A percentile compares a stretch with the other conserved stretches of the same genome.
phyloP scores from a whole-genome alignment of 495 filamentous ascomycete species.

The Talaromyces liani region DNA sequence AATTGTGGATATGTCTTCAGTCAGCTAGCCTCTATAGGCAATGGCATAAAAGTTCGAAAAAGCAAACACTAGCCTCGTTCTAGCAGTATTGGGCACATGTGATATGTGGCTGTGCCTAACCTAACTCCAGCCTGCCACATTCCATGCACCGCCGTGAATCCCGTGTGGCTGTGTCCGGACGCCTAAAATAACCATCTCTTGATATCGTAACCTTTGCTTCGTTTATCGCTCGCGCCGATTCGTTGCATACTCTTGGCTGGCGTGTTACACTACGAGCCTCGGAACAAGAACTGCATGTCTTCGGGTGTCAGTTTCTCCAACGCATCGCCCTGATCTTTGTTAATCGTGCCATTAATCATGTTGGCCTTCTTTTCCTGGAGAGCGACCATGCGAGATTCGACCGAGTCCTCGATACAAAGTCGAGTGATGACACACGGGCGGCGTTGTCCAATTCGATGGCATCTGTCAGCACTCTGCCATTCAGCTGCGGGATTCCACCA shows the following conservation, averaged over 20 bases:
- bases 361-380: slow-evolving; percentile 96
- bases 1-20: background rate
- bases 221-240: background rate
- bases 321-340: slow-evolving; percentile 70
- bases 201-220: background rate
- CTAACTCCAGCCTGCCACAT: background rate
- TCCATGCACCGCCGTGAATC: background rate
- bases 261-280: slow-evolving; percentile 47
- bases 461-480: slow-evolving; percentile 95
- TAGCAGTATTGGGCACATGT: background rate
- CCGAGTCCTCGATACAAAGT: slow-evolving; percentile 89
- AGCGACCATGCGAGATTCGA: slow-evolving; percentile 88
- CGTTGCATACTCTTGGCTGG: background rate
- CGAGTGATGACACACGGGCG: slow-evolving; percentile 91
- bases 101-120: background rate
- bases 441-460: slow-evolving; percentile 92
- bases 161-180: background rate
- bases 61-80: background rate
- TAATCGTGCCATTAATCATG: slow-evolving; percentile 93
- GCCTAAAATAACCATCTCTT: background rate
- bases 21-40: background rate
- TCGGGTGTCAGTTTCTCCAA: slow-evolving; percentile 84
- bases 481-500: slow-evolving; percentile 98
- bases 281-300: slow-evolving; percentile 93
- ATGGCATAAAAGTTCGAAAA: background rate